Evolutionary conservation across 2,329 filamentous ascomycete genomes (phyloP).

Genomic region (Clarireedia paspali): DNA sequence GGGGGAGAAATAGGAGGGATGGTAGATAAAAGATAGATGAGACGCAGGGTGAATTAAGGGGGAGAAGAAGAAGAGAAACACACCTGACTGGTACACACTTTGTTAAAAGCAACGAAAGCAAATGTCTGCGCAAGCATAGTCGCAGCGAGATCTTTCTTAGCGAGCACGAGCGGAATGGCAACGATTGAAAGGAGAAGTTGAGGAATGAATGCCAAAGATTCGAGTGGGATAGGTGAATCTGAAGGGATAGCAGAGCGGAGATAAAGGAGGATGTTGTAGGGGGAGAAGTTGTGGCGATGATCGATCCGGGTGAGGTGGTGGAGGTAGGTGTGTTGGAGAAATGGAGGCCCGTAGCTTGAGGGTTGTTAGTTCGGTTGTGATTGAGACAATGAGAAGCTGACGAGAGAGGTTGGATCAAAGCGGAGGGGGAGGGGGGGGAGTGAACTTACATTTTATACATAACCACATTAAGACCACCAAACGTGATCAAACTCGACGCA

Average conservation of each 20-base stretch:
- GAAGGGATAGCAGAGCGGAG: slow-evolving; percentile 59
- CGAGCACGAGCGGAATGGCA: slow-evolving; percentile 66
- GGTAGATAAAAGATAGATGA: background rate
- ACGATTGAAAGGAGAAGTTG: slow-evolving; percentile 76
- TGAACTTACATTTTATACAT: slow-evolving; percentile 69
- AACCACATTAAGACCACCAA: slow-evolving; percentile 61
- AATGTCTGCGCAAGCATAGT: slow-evolving; percentile 94
- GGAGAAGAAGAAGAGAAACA: background rate
- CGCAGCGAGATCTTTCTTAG: slow-evolving; percentile 72
- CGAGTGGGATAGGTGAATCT: slow-evolving; percentile 40
- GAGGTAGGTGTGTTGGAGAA: slow-evolving; percentile 83
- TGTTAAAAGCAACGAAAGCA: slow-evolving; percentile 96
- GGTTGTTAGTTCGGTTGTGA: background rate
- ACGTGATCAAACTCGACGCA: slow-evolving; percentile 61
- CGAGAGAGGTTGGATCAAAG: background rate
- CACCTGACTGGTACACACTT: slow-evolving; percentile 97
- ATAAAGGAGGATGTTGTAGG: slow-evolving; percentile 89
- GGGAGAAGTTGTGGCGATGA: slow-evolving; percentile 96
- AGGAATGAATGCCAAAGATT: slow-evolving; percentile 81
- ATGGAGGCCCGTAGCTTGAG: slow-evolving; percentile 65
- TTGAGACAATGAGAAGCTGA: background rate
- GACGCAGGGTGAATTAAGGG: slow-evolving; percentile 20
- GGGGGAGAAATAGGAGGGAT: background rate
- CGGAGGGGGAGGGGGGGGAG: background rate
- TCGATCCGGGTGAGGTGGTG: slow-evolving; percentile 91